Conservation (phyloP, 1,284 basidiomycete species). For the Fomitopsis pinicola region DNA sequence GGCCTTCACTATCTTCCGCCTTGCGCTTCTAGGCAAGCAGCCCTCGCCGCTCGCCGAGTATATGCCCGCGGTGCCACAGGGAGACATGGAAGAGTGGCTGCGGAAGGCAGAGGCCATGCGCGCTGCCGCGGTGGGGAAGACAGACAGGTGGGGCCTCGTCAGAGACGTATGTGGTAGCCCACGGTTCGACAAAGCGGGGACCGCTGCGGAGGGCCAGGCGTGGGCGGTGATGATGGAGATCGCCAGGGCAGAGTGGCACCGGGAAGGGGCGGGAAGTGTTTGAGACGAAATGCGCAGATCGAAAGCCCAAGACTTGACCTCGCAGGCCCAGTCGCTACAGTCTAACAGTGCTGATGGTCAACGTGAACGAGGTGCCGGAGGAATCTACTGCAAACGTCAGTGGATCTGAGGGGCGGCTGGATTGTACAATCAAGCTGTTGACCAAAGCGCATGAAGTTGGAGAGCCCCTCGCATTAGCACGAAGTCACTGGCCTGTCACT, state of each 20-base stretch:
- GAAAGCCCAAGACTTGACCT: too few relatives aligned
- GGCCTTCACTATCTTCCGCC: slow-evolving; percentile 21
- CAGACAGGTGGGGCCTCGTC: slow-evolving; percentile 22
- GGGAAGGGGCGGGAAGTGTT: background rate
- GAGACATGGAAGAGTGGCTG: slow-evolving; percentile 8
- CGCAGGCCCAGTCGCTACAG: too few relatives aligned
- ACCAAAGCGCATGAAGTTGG: too few relatives aligned
- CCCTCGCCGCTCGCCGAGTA: background rate
- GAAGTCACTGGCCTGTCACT: too few relatives aligned
- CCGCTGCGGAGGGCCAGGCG: slow-evolving; percentile 22
- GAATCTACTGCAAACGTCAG: too few relatives aligned
- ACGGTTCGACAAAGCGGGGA: slow-evolving; percentile 18
- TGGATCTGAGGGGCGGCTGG: too few relatives aligned
- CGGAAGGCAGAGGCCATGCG: slow-evolving; percentile 12
- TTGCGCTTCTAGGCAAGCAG: slow-evolving; percentile 14
- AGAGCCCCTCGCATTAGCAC: too few relatives aligned
- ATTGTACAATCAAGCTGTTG: too few relatives aligned
- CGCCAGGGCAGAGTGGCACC: slow-evolving; percentile 11
- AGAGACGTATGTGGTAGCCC: slow-evolving; percentile 23
- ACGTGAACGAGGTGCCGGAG: too few relatives aligned
- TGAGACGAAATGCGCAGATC: too few relatives aligned
- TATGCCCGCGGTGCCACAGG: background rate
- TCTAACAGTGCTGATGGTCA: too few relatives aligned
- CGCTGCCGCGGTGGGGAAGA: slow-evolving; percentile 15
- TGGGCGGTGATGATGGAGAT: slow-evolving; percentile 21